phyloP scores from a whole-genome alignment of 345 rosid genomes.

The Brassica nigra region DNA sequence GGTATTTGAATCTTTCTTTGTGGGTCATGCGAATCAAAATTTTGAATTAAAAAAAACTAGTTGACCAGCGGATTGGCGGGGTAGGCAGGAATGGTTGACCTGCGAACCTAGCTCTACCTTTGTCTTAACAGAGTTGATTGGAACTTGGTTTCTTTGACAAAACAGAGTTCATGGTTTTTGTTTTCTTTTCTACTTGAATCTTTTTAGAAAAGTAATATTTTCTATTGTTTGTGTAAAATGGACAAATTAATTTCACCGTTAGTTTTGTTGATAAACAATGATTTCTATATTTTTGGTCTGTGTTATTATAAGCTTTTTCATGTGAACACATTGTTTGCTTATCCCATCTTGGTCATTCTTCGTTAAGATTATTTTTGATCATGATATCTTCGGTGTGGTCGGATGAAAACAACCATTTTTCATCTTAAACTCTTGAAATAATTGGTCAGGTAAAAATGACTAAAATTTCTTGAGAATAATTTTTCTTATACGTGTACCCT shows the following conservation, averaged over 20 bases:
- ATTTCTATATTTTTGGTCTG: not conserved
- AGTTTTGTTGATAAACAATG: not conserved
- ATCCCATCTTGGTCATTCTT: not conserved
- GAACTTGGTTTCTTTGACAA: not conserved
- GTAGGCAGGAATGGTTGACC: too few species aligned
- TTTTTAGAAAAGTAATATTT: not conserved
- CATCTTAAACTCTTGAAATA: too few species aligned
- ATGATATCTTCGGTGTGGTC: not conserved
- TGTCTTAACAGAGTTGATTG: not conserved
- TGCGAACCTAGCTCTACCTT: too few species aligned
- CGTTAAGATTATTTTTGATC: not conserved
- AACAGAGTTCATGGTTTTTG: not conserved
- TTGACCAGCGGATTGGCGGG: too few species aligned
- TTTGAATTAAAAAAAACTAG: too few species aligned
- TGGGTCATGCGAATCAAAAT: too few species aligned
- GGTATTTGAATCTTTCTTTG: too few species aligned
- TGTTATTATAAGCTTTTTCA: not conserved
- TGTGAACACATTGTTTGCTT: not conserved
- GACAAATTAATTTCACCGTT: not conserved
- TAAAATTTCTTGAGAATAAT: too few species aligned
- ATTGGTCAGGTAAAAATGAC: too few species aligned
- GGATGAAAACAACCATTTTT: too few species aligned
- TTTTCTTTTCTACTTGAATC: not conserved
- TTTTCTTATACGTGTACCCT: too few species aligned
- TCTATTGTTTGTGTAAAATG: not conserved